Base-by-base conservation (phyloP, 2,329 filamentous ascomycete species). In the Tolypocladium nubicola region DNA sequence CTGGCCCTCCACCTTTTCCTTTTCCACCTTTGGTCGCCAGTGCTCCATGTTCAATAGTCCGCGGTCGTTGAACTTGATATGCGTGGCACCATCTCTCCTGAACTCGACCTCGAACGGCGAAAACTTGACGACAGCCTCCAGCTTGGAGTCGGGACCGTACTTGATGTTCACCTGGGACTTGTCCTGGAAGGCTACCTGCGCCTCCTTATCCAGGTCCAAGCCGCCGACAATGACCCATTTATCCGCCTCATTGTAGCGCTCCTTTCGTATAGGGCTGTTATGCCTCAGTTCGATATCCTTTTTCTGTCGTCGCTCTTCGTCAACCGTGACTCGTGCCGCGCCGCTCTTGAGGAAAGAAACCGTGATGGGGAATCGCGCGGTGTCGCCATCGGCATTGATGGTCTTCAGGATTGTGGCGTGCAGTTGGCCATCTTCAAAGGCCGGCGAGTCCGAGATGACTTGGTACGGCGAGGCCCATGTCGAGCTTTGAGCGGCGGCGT, bases 1-100 rank as follows among this genome's bases (percentile, higher is more conserved):
- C 58, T 77, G 76, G 57, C 76, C 79, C 57, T 85, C 83, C 62
- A 82, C 83, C 61, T 79, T 76, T 10, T 73, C 69, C 63, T 79
- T 76, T 47, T 96, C 92, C 19, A 90, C 74, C 80, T 96, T 96
- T 49, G 87, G 81, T 60, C 94, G 81, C 94, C 94, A 99, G 70
- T 99, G 94, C 71, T 99, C 94, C 70, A 97, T 74, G 67, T 97
- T 99, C 71, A 99, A 71, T 61, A 95, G 76, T 1, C 93, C 93
- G n/a, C 87, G 84, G 63, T 92, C 86, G 68, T 99, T 99, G 72
- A 99, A 79, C 67, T 87, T 89, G 71, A 99, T 80, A 60, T 97
- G 90, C 0, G 87, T 87, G 62, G 83, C 77, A 1, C 89, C 91
- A 64, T 94, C 88, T 50, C 92, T 82, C 72, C 88, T 87, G 70